Conservation (phyloP, 2,329 filamentous ascomycete species). For the Nothopassalora personata region DNA sequence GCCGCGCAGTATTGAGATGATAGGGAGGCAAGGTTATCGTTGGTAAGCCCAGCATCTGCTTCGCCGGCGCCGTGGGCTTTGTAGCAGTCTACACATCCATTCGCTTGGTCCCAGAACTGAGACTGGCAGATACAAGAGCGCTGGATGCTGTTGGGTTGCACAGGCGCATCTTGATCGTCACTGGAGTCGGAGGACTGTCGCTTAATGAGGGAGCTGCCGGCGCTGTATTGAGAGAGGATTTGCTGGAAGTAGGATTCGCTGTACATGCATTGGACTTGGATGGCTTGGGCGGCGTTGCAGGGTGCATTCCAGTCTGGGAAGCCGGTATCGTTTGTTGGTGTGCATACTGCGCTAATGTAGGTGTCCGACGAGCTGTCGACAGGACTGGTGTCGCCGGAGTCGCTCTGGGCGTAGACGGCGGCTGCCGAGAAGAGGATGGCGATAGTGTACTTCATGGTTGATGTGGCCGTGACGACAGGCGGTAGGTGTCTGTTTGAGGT, state of each 20-base stretch:
- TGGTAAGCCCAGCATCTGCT: neutral
- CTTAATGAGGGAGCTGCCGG: neutral
- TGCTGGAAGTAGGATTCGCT: slow-evolving; percentile 11
- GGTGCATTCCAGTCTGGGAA: slow-evolving; percentile 22
- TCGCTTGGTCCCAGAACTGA: slow-evolving; percentile 20
- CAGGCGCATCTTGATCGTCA: slow-evolving; percentile 3
- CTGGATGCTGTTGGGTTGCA: slow-evolving; percentile 22
- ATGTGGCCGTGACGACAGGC: neutral
- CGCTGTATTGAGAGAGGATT: neutral
- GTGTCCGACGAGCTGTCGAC: slow-evolving; percentile 5
- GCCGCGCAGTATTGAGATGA: slow-evolving; percentile 26
- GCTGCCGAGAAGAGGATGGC: neutral
- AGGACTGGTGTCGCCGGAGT: neutral
- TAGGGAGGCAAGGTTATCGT: slow-evolving; percentile 7
- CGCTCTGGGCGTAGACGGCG: neutral
- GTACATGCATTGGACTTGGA: slow-evolving; percentile 23
- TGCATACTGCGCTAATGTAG: slow-evolving; percentile 23
- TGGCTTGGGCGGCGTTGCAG: slow-evolving; percentile 23
- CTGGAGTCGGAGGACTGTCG: neutral
- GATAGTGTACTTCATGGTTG: slow-evolving; percentile 3
- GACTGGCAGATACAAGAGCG: slow-evolving; percentile 26
- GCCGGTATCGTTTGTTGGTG: slow-evolving; percentile 19
- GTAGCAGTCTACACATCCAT: slow-evolving; percentile 24
- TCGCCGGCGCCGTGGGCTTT: slow-evolving; percentile 17
- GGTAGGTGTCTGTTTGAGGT: neutral